Evolutionary conservation across 1,139 yeast species (phyloP), one percentile per base, ranked within the genome.

Genomic region (Blastobotrys persicus): DNA sequence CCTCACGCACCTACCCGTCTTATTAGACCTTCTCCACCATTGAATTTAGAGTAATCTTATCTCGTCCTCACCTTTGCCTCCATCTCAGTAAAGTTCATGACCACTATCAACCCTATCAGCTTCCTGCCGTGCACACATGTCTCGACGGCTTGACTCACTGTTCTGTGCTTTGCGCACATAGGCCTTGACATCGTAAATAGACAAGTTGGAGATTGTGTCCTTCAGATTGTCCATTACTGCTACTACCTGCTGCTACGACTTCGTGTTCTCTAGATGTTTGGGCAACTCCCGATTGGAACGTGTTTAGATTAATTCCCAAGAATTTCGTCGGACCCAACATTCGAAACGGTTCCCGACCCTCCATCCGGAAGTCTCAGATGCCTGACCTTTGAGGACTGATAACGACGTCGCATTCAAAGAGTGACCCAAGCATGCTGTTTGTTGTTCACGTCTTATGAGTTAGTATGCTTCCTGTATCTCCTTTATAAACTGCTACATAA

Each of bases 121-220:
- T 26, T 23, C 14, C 5, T 6, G 35, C 13, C 5, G 16, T 12
- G 35, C 35, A 9, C 13, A n/a, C 13, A 13, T n/a, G 12, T 4
- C 12, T 9, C 5, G 9, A 31, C 51, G 4, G 35, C 35, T 17
- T 14, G n/a, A 48, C 63, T 42, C 54, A 68, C 71, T 96, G 74
- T 92, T 92, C 67, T 92, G 99, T 2, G 98, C 98, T 70, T 89
- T 91, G 59, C 99, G 88, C 53, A 92, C 97, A 65, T 92, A 91
- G 40, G 96, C 94, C 76, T 94, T 92, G 61, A 95, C 96, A 70
- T 94, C 98, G 72, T 92, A 92, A 55, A 92, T 75, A 50, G 88
- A 81, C 63, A 91, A 76, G 75, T 91, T 91, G 69, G 88, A 79
- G 57, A 95, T 73, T 20, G 85, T 81, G 70, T 84, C 87, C 58